Base-by-base conservation (phyloP, 2,329 filamentous ascomycete genomes). In the Penicillium sp. region DNA sequence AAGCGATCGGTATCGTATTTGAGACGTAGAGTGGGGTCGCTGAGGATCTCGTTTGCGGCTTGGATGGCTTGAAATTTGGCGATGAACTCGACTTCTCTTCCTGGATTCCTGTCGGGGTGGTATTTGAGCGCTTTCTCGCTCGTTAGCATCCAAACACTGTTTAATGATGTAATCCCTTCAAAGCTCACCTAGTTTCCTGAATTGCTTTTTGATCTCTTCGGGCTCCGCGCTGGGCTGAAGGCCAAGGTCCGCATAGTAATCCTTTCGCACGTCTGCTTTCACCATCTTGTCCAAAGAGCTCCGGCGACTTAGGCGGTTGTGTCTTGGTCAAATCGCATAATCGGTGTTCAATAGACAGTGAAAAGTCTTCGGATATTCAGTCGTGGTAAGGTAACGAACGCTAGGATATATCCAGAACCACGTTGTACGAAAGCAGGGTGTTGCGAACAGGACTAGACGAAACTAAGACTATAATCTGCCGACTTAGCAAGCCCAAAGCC, bases 31-130 rank as follows among this genome's bases (percentile, higher is more conserved):
- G 73, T 70, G 2, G 79, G 72, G 59, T 86, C 83, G 56, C 75
- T 78, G 38, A 88, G 74, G 45, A 95, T 78, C 66, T 95, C 90
- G 64, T 95, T 85, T 18, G 90, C 90, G 4, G 87, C 82, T 69
- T 95, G 88, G 41, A 95, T 95, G 41, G 85, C 81, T 68, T 95
- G 88, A 64, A 95, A 95, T 64, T 88, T 87, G 28, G 86, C 78
- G 57, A 88, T 88, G 64, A 86, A 87, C 64, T 92, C 88, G 49
- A 81, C 73, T 71, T 95, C 89, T 63, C 81, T 82, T 43, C 90
- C 90, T 10, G 86, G 88, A 64, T 95, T 95, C 52, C 90, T 86
- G 67, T 95, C 90, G 7, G 90, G 90, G 64, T 95, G 90, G 63
- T 87, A 95, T 68, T 88, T 87, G 39, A 95, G 76, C 40, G 89